phyloP scores from a whole-genome alignment of 2,329 filamentous ascomycete species.

The Aspergillus versicolor region DNA sequence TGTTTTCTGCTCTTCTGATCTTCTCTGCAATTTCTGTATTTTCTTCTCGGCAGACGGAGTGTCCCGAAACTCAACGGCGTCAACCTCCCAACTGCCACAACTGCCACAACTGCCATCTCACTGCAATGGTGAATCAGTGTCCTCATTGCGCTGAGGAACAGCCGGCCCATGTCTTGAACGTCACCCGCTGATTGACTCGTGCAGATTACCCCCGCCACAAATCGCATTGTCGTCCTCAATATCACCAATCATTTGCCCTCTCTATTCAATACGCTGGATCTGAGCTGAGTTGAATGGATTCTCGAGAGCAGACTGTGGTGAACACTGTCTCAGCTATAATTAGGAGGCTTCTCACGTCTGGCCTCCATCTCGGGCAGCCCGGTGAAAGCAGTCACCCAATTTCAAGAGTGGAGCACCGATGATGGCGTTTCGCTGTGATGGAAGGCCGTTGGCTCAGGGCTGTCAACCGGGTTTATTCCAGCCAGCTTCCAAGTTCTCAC shows the following conservation, averaged over 20 bases:
- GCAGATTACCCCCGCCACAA: not conserved
- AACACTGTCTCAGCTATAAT: conserved; percentile 1
- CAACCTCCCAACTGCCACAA: no score
- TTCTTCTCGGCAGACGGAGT: not conserved
- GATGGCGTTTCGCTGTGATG: no score
- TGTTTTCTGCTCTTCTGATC: not conserved
- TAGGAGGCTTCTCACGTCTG: not conserved
- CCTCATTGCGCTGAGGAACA: not conserved
- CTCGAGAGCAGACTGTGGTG: not conserved
- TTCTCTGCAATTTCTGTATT: not conserved
- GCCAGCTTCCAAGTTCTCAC: no score
- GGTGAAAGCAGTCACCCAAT: no score
- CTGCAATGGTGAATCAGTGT: not conserved
- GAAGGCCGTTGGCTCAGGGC: no score
- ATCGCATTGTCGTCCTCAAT: not conserved
- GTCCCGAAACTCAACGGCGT: not conserved
- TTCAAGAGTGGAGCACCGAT: no score
- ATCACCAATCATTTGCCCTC: not conserved
- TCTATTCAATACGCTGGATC: not conserved
- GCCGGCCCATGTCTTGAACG: not conserved
- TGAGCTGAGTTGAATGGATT: not conserved
- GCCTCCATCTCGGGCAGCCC: no score
- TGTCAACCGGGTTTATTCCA: no score
- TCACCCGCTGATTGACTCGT: conserved; percentile 1
- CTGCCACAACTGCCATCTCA: not conserved